These are phyloP conservation scores for Chaetomium olivaceum DNA, from an alignment of 2,329 filamentous ascomycete species.

Conservation along the genomic window DNA sequence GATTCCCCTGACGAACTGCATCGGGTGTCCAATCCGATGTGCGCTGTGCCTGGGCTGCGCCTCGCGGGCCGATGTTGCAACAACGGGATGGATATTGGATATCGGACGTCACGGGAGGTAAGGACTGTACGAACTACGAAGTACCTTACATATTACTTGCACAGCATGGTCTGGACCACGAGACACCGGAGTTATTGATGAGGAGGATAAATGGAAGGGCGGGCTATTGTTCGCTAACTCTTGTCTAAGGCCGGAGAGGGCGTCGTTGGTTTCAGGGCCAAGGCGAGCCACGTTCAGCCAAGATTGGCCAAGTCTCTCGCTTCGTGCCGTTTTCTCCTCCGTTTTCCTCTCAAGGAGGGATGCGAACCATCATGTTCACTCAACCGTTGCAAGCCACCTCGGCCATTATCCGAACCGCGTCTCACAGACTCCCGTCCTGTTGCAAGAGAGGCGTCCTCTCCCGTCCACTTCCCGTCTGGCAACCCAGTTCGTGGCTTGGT, in stretches of 20 bases:
- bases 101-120: background rate
- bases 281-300: background rate
- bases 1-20: background rate
- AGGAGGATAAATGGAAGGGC: background rate
- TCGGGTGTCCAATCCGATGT: background rate
- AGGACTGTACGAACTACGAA: no score
- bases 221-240: no score
- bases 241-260: background rate
- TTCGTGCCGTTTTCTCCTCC: background rate
- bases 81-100: background rate
- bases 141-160: background rate
- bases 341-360: background rate
- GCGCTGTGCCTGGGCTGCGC: background rate
- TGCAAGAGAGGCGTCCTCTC: background rate
- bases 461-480: background rate
- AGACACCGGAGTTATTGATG: background rate
- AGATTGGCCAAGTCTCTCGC: background rate
- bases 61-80: slow-evolving; percentile 5
- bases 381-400: background rate
- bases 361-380: background rate
- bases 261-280: background rate
- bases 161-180: background rate
- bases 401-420: slow-evolving; percentile 7
- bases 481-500: background rate
- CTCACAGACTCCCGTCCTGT: slow-evolving; percentile 12